phyloP scores from a whole-genome alignment of 768 basidiomycete genomes.

The Panaeolus papilionaceus region DNA sequence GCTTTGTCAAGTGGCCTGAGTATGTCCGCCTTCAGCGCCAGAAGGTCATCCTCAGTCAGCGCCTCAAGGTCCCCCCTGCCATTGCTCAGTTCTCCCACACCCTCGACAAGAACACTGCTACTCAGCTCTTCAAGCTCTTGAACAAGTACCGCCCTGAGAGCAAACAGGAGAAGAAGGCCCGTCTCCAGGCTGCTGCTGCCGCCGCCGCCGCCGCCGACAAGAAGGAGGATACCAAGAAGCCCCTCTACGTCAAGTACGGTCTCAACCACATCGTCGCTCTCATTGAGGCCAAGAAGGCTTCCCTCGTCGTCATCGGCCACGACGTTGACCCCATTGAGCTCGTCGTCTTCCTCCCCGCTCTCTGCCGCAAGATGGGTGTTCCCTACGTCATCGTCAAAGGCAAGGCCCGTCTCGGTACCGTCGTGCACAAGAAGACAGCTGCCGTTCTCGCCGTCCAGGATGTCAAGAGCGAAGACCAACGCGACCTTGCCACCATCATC shows the following conservation, averaged over 20 bases:
- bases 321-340: conserved; percentile 99
- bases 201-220: conserved; percentile 82
- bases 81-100: conserved; percentile 98
- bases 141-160: conserved; percentile 98
- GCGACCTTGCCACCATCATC: conserved; percentile 91
- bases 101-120: conserved; percentile 99
- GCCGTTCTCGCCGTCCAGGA: conserved; percentile 92
- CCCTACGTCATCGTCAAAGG: conserved; percentile 99
- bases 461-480: conserved; percentile 92
- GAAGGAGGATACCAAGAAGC: conserved; percentile 88
- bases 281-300: conserved; percentile 96
- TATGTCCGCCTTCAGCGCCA: conserved; percentile 98
- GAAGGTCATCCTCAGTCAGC: conserved; percentile 97
- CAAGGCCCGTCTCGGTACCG: conserved; percentile 97
- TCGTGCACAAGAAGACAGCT: conserved; percentile 98
- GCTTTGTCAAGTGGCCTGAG: conserved; percentile 99
- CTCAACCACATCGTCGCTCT: conserved; percentile 97
- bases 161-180: conserved; percentile 97
- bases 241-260: conserved; percentile 94
- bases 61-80: conserved; percentile 97
- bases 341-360: conserved; percentile 96
- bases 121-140: conserved; percentile 95
- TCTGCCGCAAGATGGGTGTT: conserved; percentile 99
- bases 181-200: conserved; percentile 79
- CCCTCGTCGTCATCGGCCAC: conserved; percentile 94